Percentiles rank a stretch among this genome's conserved stretches.
Conservation (phyloP, 192 early-diverging fungal genomes). For the Backusella morwellensis region DNA sequence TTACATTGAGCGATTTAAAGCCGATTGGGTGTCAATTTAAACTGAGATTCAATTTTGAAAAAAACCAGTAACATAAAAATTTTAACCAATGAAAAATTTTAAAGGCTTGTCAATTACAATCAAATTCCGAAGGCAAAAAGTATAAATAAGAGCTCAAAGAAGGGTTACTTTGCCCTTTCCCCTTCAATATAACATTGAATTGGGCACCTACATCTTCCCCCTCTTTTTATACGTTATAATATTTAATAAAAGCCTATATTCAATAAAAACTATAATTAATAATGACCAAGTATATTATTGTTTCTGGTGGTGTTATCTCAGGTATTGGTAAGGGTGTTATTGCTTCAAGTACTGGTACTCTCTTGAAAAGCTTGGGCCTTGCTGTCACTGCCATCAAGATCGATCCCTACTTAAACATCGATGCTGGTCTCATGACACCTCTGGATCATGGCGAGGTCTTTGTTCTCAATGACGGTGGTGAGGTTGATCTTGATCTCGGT, state of each 20-base stretch:
- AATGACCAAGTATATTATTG: constrained; percentile 92
- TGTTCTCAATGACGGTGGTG: constrained; percentile 97
- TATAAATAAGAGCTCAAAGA: neutral
- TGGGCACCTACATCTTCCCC: constrained; percentile 9
- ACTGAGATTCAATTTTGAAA: neutral
- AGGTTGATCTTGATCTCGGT: constrained; percentile 98
- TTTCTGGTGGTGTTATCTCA: constrained; percentile 98
- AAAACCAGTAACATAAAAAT: constrained; percentile 1
- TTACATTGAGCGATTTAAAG: neutral
- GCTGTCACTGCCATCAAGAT: constrained; percentile 98
- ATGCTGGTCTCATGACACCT: constrained; percentile 95
- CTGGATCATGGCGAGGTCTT: constrained; percentile 99
- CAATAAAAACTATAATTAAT: constrained; percentile 12
- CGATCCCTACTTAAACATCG: constrained; percentile 99
- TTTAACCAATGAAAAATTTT: constrained; percentile 6
- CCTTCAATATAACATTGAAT: constrained; percentile 17
- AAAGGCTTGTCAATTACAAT: neutral
- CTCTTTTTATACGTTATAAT: neutral
- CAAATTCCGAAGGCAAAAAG: neutral
- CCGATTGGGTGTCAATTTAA: neutral
- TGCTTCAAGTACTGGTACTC: constrained; percentile 93
- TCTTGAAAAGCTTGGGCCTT: constrained; percentile 91
- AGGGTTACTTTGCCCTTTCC: constrained; percentile 4
- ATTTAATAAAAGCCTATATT: constrained; percentile 5
- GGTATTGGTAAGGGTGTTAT: constrained; percentile 99